Evolutionary conservation across 345 rosid species (phyloP), one percentile per base, ranked within the genome.

Genomic region (Raphanus sativus): DNA sequence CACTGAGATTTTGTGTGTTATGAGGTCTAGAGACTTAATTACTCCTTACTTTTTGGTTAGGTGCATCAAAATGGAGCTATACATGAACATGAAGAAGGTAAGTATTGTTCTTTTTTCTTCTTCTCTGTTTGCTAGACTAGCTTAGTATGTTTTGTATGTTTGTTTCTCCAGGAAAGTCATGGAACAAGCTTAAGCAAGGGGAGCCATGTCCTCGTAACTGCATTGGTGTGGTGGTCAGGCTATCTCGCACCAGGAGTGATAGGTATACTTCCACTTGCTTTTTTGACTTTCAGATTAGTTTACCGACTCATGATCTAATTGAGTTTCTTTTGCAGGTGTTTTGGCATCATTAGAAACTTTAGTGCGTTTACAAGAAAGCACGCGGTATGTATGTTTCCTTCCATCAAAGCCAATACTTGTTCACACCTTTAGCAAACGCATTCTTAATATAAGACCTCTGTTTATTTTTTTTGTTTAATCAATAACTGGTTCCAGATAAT

Each of bases 291-390:
- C 3, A 17, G 17, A 55, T 55, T 63, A 36, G 70, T 38, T 54
- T 38, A 5, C 2, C 40, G 71, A 33, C 55, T 59, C 12, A 8
- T 59, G 50, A 40, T 60, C 38, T 60, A 33, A 65, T 30, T 10
- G 32, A 0, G 32, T 32, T 59, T 56, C 8, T 17, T 55, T 42
- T 77, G 10, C 87, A 95, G 99, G 77, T 75, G 81, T 79, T 92
- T 88, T 65, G 97, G 98, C 69, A 86, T 89, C 71, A 84, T 95
- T 40, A 86, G 81, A 71, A 88, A 85, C 75, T 95, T 89, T 71
- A 96, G 92, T 74, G 85, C 79, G 79, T 70, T 83, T 78, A 71
- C 96, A 13, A 83, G 88, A 81, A 89, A 83, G 81, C 99, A 92
- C 81, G 60, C 83, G 78, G 99, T 95, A 88, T 72, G 2, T 16